Base-by-base conservation (phyloP, 495 filamentous ascomycete genomes). In the Penicillium mononematosum region DNA sequence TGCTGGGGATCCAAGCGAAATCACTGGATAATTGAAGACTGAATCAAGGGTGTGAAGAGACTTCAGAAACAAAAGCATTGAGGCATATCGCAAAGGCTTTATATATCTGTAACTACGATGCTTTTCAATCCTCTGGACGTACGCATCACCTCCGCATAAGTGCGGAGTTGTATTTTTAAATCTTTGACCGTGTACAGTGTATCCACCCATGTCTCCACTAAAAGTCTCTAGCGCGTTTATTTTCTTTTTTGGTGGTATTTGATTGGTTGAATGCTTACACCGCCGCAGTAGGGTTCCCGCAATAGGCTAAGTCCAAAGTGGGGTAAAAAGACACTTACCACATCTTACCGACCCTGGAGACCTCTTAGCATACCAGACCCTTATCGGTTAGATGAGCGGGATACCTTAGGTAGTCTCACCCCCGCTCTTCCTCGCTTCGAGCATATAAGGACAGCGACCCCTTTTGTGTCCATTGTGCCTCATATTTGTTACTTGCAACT, bases 121-220 rank as follows among this genome's bases (percentile, higher is more conserved):
- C 11, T 14, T 20, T 31, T 4, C 7, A 11, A 42, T 14, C 2
- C 14, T 16, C 5, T 38, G 5, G 2, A 12, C 16, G 38, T 32
- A 31, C 25, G 25, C 50, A 53, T 43, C 50, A 43, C 38, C 50
- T 53, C 50, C 50, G 50, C 50, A 50, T 32, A 8, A 25, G 47
- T 67, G 59, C 56, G 62, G 65, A 67, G 65, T 22, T 24, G 62
- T 59, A 58, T 59, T 46, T 20, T 53, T 3, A 43, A 38, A 45
- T 0, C 31, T 12, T 44, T 55, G 61, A 58, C 38, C 22, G 19
- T 57, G 56, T 27, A 31, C 9, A 0, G 9, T 11, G 50, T 60
- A 58, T 45, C 38, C 41, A 47, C 51, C 58, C 48, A 60, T 53
- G 55, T 61, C 60, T 55, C 58, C 63, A 63, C 60, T 14, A 34